Evolutionary conservation across 306 rosid genomes (phyloP), one percentile per base, ranked within the genome.

Genomic region (Mimosa pudica): DNA sequence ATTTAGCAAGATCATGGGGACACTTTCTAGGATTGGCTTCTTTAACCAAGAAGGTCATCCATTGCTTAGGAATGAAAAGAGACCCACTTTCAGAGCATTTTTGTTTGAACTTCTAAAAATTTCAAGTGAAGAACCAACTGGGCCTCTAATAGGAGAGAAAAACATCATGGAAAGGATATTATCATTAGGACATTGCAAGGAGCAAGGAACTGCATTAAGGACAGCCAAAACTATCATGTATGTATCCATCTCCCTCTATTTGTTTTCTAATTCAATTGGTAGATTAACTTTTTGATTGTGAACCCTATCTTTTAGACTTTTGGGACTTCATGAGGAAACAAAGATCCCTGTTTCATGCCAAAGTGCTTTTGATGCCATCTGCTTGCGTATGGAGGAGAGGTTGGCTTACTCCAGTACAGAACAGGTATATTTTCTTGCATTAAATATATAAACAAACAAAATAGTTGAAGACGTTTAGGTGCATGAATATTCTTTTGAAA

Each of bases 151-250:
- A 74, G 87, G 85, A 79, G 99, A 93, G 84, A 85, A 86, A 77
- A 81, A 74, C 47, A 89, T 95, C 44, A 75, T 66, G 18, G 91
- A 90, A 73, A 86, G 71, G 70, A 86, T 95, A 82, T 35, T 88
- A 58, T 74, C 82, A 42, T 85, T 86, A 68, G 94, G 90, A 80
- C 84, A 87, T 78, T 86, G 97, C 87, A 91, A 85, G 82, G 93
- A 93, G 48, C 83, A 83, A 79, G 84, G 82, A 82, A 67, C 85
- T 69, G 94, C 99, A 38, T 67, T 42, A 60, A 91, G 78, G 80
- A 85, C 94, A 57, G 97, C 99, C 71, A 95, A 91, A 76, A 91
- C 99, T 80, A 91, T 95, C 80, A 84, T 83, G 99, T 95, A 82
- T 82, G 98, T 90, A 70, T 17, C 57, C 72, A 71, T 80, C 68